A percentile compares a stretch with the other conserved stretches of the same genome.
phyloP scores from a whole-genome alignment of 495 filamentous ascomycete species.

The Neurospora sublineolata region DNA sequence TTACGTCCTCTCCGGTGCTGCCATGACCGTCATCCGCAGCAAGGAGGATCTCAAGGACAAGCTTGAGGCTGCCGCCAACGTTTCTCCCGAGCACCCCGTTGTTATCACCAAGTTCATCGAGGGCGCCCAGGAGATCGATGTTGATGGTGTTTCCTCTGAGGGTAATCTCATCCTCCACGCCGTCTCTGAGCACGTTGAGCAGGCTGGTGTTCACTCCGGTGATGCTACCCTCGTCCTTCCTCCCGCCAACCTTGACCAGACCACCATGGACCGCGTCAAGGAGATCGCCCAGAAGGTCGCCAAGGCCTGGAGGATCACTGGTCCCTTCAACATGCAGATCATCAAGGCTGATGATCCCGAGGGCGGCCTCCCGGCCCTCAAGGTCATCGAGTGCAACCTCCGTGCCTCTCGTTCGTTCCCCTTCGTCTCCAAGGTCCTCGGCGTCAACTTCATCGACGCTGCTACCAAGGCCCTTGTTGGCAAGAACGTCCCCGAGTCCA shows the following conservation, averaged over 20 bases:
- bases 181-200: slow-evolving; percentile 93
- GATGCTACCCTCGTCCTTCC: slow-evolving; percentile 95
- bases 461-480: slow-evolving; percentile 88
- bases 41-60: slow-evolving; percentile 83
- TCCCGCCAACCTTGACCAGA: slow-evolving; percentile 62
- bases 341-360: slow-evolving; percentile 76
- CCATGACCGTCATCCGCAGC: slow-evolving; percentile 98
- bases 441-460: slow-evolving; percentile 93
- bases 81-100: slow-evolving; percentile 96
- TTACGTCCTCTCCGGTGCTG: slow-evolving; percentile 96
- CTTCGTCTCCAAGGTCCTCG: slow-evolving; percentile 93
- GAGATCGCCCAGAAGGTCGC: slow-evolving; percentile 93
- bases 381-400: slow-evolving; percentile 98
- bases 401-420: slow-evolving; percentile 96
- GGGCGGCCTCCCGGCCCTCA: slow-evolving; percentile 61
- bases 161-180: slow-evolving; percentile 86
- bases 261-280: slow-evolving; percentile 74
- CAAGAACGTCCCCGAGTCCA: slow-evolving; percentile 72
- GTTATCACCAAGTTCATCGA: slow-evolving; percentile 99
- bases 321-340: slow-evolving; percentile 99
- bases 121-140: slow-evolving; percentile 93
- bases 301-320: slow-evolving; percentile 92
- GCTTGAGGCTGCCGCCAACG: slow-evolving; percentile 76
- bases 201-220: slow-evolving; percentile 95
- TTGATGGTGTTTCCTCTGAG: slow-evolving; percentile 83